A percentile compares a stretch with the other conserved stretches of the same genome.
Conservation (phyloP, 2,329 filamentous ascomycete species). For the Beauveria medogensis region DNA sequence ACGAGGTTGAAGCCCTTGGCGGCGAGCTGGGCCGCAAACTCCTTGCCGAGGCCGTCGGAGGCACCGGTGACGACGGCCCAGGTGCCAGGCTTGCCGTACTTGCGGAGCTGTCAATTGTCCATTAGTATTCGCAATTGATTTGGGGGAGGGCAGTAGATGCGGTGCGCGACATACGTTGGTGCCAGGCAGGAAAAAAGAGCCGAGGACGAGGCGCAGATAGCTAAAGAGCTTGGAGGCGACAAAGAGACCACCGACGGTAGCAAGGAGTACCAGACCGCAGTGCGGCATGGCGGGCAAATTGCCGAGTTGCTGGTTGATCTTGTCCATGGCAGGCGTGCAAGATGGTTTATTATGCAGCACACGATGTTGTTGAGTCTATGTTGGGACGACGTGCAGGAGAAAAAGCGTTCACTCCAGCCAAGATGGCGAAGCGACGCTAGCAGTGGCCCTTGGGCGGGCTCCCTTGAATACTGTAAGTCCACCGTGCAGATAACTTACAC, state of each 20-base stretch:
- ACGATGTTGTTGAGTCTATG: constrained; percentile 4
- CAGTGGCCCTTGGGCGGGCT: neutral
- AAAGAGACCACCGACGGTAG: constrained; percentile 51
- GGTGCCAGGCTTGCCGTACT: constrained; percentile 82
- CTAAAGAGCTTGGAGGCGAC: constrained; percentile 48
- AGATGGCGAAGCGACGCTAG: neutral
- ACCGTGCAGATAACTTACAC: no score
- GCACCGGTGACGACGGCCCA: constrained; percentile 95
- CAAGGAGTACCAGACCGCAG: constrained; percentile 37
- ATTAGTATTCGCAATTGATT: neutral
- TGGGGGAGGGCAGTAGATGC: constrained; percentile 12
- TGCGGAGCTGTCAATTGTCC: constrained; percentile 56
- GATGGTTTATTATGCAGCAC: neutral
- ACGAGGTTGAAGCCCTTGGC: constrained; percentile 89
- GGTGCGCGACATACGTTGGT: constrained; percentile 43
- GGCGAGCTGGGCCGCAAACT: constrained; percentile 86
- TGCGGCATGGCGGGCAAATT: constrained; percentile 30
- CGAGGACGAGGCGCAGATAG: constrained; percentile 54
- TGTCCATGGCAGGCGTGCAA: constrained; percentile 10
- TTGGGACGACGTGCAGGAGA: neutral
- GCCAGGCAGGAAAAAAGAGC: constrained; percentile 59
- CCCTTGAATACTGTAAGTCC: no score
- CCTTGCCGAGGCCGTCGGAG: constrained; percentile 93
- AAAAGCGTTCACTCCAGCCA: neutral
- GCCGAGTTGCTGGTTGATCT: constrained; percentile 24